Evolutionary conservation across 208 protist genomes (phyloP), one percentile per base, ranked within the genome.

Genomic region (Trypanosoma lewisi): DNA sequence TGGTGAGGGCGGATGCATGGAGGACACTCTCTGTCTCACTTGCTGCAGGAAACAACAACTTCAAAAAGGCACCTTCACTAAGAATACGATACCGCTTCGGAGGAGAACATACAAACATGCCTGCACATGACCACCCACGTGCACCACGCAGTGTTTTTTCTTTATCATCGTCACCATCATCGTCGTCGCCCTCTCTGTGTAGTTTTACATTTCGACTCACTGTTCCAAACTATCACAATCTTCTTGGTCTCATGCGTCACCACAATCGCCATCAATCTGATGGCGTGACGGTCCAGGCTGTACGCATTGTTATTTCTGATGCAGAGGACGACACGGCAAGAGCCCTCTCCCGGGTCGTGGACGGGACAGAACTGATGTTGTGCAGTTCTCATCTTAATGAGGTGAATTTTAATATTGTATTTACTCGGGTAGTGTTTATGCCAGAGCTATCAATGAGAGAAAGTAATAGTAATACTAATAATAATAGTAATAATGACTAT

Each of bases 301-400:
- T 67, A 2, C 61, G 61, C 30, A 53, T 67, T 12, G 6, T 58
- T 19, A 47, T 67, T 21, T 33, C 27, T 27, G 50, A 67, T 27
- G 17, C 21, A 27, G 2, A 48, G 23, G 36, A 58, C 41, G 21
- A 49, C n/a, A 37, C 23, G 16, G 50, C 50, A 27, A 36, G 31
- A 17, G 9, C 61, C 50, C 8, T 56, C 12, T 67, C 61, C 5
- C 61, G 61, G 23, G 23, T 58, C 31, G 28, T 67, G 48, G 61
- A 67, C 12, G 19, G 14, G 2, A 39, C 34, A 12, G 61, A 67
- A 25, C 19, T 67, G 28, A n/a, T 50, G 34, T 27, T 47, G 8
- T 34, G 11, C 16, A 27, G 39, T 50, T 8, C 3, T 14, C 34
- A 36, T 9, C 16, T 58, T n/a, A 25, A 58, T 33, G 61, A 50